Evolutionary conservation across 1,139 yeast genomes (phyloP), one percentile per base, ranked within the genome.

Genomic region (Taiozyma onychis): DNA sequence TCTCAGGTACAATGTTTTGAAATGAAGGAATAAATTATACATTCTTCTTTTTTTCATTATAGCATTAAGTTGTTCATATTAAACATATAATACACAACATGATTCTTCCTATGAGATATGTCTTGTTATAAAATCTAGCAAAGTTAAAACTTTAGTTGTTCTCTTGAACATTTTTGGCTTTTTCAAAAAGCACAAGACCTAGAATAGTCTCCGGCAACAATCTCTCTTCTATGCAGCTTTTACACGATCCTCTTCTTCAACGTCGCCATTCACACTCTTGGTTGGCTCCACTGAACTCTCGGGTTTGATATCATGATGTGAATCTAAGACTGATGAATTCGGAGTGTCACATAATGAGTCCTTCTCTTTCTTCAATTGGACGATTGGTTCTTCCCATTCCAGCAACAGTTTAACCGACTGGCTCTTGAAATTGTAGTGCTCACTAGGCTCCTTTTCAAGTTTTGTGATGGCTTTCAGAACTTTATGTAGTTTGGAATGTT

Each of bases 401-500:
- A 61, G 51, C 50, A 78, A 64, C 44, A 78, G 62, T 50, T 72
- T 74, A 27, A 66, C 66, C 53, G 79, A 72, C 55, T 76, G 67
- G 50, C 73, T 75, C 57, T 77, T 81, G 51, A 78, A 68, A 54
- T 73, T 70, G 41, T 37, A 37, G 62, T 73, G 75, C 55, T 77
- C 76, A 50, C 75, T 75, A 26, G 75, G 70, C 58, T 76, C 70
- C 47, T 67, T 69, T 44, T 68, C 70, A 55, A 74, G 73, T 54
- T 70, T 72, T 49, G 74, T 11, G 4, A 50, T 62, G 5, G 48
- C 50, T 44, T 46, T 45, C 14, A 43, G 64, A 3, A 78, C 83
- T 61, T 78, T 78, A 58, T 78, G 82, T 49, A 78, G 68, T 57
- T 77, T 78, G 21, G 82, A 76, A 6, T 39, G 30, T 50, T 67